phyloP scores from a whole-genome alignment of 495 filamentous ascomycete genomes.

The Penicillium bialowiezense region DNA sequence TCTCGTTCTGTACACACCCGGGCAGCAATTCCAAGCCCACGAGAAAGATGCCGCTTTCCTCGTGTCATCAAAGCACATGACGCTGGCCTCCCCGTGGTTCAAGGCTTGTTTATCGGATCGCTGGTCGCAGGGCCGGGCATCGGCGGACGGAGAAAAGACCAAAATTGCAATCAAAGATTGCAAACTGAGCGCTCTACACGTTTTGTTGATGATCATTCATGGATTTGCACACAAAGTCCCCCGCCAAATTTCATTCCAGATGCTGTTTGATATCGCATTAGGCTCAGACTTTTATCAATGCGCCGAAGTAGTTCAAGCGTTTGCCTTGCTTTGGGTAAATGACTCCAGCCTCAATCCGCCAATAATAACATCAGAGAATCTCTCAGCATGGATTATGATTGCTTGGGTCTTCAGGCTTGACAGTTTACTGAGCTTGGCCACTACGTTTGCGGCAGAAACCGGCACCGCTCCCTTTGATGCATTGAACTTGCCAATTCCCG shows the following conservation, averaged over 20 bases:
- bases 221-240: background rate
- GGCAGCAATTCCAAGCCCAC: background rate
- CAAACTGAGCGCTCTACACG: background rate
- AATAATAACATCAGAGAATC: no score
- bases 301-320: background rate
- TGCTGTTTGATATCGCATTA: background rate
- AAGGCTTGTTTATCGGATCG: background rate
- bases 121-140: background rate
- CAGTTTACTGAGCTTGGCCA: no score
- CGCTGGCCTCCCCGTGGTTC: background rate
- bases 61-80: slow-evolving; percentile 1
- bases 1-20: no score
- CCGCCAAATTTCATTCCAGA: background rate
- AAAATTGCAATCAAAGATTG: background rate
- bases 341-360: no score
- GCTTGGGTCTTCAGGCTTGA: no score
- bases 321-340: background rate
- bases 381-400: no score
- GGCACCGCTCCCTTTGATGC: no score
- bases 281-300: background rate
- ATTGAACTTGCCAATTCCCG: no score
- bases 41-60: background rate
- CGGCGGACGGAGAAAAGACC: background rate
- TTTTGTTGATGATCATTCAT: background rate
- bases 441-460: no score